These are phyloP conservation scores for Bisporella sp. DNA, from an alignment of 2,329 filamentous ascomycete species.

Conservation along the genomic window DNA sequence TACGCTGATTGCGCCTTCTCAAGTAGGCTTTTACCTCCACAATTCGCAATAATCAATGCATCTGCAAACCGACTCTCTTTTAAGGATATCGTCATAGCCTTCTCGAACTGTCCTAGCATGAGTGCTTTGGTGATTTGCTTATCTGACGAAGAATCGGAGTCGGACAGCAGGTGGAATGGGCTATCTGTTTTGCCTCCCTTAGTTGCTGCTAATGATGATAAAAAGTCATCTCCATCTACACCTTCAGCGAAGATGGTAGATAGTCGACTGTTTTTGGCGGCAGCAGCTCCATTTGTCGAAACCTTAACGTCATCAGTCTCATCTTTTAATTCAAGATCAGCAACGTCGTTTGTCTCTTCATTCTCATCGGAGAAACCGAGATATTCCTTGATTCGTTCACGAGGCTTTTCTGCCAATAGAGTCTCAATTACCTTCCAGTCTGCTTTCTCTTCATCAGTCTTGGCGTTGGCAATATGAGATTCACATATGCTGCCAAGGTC, in stretches of 20 bases:
- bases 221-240: constrained; percentile 73
- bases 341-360: constrained; percentile 46
- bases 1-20: constrained; percentile 93
- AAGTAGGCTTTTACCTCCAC: constrained; percentile 85
- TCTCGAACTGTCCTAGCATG: constrained; percentile 84
- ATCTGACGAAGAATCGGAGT: constrained; percentile 77
- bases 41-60: constrained; percentile 97
- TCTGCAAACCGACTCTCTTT: constrained; percentile 88
- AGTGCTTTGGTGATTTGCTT: constrained; percentile 81
- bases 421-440: constrained; percentile 96
- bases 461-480: constrained; percentile 65
- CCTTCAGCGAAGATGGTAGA: constrained; percentile 77
- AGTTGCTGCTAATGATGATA: constrained; percentile 75
- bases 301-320: constrained; percentile 38
- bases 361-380: constrained; percentile 65
- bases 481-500: constrained; percentile 76
- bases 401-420: constrained; percentile 76
- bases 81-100: constrained; percentile 81
- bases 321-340: constrained; percentile 23
- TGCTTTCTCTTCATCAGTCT: constrained; percentile 84
- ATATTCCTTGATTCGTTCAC: constrained; percentile 79
- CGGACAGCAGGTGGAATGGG: constrained; percentile 83
- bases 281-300: constrained; percentile 37
- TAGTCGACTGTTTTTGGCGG: constrained; percentile 52
- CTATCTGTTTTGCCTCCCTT: constrained; percentile 92